Evolutionary conservation across 2,329 filamentous ascomycete species (phyloP).

Genomic region (Thermoascus crustaceus): DNA sequence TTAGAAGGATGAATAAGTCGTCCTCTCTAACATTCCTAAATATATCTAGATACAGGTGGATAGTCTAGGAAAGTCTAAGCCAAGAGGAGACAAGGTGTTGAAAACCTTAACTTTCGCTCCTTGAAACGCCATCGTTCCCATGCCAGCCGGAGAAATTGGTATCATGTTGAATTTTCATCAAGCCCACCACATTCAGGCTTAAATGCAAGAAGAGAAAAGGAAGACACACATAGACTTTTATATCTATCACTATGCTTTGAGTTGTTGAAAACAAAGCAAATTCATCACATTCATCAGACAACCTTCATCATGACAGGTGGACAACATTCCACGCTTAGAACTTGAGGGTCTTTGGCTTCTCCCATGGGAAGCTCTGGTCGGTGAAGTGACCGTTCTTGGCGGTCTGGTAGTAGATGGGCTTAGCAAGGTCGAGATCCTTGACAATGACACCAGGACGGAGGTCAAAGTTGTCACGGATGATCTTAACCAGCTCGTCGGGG

Average conservation of each 20-base stretch:
- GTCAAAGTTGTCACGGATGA: conserved; percentile 95
- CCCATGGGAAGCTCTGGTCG: conserved; percentile 96
- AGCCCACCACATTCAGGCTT: conserved; percentile 26
- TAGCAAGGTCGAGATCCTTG: conserved; percentile 87
- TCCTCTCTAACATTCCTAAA: too few species aligned
- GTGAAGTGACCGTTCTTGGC: conserved; percentile 99
- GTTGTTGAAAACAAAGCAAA: conserved; percentile 45
- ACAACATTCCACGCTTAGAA: conserved; percentile 68
- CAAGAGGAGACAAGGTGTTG: conserved; percentile 25
- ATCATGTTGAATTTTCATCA: conserved; percentile 43
- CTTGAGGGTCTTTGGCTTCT: conserved; percentile 92
- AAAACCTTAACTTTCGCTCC: conserved; percentile 36
- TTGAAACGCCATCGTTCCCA: conserved; percentile 35
- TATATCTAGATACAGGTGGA: conserved; percentile 3
- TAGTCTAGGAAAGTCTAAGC: conserved; percentile 5
- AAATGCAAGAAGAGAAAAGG: conserved; percentile 33
- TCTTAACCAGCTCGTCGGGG: conserved; percentile 88
- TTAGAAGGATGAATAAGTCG: too few species aligned
- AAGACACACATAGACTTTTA: conserved; percentile 21
- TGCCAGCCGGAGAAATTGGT: conserved; percentile 38
- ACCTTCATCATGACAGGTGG: conserved; percentile 10
- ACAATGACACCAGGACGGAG: conserved; percentile 97
- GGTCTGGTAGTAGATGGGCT: conserved; percentile 96
- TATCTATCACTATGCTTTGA: conserved; percentile 38
- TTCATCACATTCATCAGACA: conserved; percentile 38